phyloP scores from a whole-genome alignment of 257 asterid species.

The Plantago major region DNA sequence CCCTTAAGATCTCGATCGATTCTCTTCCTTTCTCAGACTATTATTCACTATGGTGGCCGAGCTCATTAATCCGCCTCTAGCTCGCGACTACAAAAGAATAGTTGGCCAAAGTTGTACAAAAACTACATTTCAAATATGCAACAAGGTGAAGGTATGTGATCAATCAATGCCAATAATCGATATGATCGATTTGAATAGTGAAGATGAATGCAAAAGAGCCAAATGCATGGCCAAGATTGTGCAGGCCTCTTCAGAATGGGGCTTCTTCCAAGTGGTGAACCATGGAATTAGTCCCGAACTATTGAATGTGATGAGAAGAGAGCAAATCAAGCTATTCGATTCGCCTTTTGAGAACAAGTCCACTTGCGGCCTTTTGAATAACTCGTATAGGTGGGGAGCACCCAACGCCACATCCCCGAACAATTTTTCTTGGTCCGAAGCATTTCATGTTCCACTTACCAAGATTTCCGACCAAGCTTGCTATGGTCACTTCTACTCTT shows the following conservation, averaged over 20 bases:
- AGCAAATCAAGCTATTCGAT: conserved; percentile 43
- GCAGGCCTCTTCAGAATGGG: conserved; percentile 66
- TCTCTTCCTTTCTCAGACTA: too few species aligned
- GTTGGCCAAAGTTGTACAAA: not conserved
- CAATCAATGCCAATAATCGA: conserved; percentile 39
- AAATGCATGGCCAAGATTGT: conserved; percentile 32
- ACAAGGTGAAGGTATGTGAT: not conserved
- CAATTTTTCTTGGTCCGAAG: conserved; percentile 73
- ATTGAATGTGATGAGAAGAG: conserved; percentile 36
- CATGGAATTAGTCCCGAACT: conserved; percentile 48
- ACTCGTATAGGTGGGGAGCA: conserved; percentile 73
- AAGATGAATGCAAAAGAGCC: conserved; percentile 18
- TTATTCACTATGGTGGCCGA: conserved; percentile 6
- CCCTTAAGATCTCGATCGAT: too few species aligned
- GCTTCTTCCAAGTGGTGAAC: conserved; percentile 63
- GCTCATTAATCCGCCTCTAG: conserved; percentile 28
- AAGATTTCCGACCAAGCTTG: conserved; percentile 43
- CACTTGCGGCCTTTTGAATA: conserved; percentile 39
- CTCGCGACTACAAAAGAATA: conserved; percentile 16
- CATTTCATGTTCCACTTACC: conserved; percentile 56
- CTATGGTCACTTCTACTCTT: conserved; percentile 47
- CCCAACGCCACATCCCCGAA: conserved; percentile 42
- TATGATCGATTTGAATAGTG: conserved; percentile 25
- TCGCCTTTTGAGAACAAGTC: conserved; percentile 47
- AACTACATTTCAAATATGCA: not conserved